Percentiles rank a stretch among this genome's conserved stretches.
Evolutionary conservation across 1,284 basidiomycete genomes (phyloP).

Genomic region (Dichomitus squalens): DNA sequence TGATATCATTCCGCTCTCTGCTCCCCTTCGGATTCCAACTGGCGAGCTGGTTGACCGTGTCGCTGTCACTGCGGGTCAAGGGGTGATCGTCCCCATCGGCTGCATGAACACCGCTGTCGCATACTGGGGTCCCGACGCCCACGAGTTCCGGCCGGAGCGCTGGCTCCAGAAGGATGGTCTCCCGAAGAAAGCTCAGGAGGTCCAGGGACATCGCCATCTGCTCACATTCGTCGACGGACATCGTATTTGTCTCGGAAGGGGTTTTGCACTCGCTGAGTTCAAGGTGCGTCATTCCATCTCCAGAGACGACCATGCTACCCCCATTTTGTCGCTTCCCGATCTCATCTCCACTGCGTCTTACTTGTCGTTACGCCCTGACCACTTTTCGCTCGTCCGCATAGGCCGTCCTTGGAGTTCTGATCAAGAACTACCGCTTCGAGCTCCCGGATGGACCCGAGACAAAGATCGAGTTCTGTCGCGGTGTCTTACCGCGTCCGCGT

Average conservation of each 20-base stretch:
- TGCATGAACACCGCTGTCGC: constrained; percentile 48
- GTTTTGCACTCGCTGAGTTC: constrained; percentile 45
- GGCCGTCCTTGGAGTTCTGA: constrained; percentile 47
- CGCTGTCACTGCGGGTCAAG: constrained; percentile 46
- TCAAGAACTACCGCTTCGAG: constrained; percentile 47
- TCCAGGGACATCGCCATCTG: constrained; percentile 43
- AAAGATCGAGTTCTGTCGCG: constrained; percentile 37
- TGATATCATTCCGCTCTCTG: constrained; percentile 53
- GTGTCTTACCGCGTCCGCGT: constrained; percentile 45
- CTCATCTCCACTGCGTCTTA: background rate
- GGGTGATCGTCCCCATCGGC: constrained; percentile 41
- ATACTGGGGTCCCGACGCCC: constrained; percentile 45
- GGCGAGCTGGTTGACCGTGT: constrained; percentile 43
- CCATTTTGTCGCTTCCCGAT: background rate
- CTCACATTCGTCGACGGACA: constrained; percentile 45
- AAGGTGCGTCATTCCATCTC: constrained; percentile 42
- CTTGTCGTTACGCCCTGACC: too few species aligned
- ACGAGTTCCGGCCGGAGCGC: constrained; percentile 30
- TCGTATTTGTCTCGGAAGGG: constrained; percentile 43
- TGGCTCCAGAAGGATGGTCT: constrained; percentile 26
- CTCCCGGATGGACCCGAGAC: constrained; percentile 42
- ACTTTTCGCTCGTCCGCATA: constrained; percentile 20
- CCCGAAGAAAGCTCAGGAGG: constrained; percentile 35
- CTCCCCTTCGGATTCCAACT: constrained; percentile 40
- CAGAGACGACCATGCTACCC: too few species aligned